phyloP scores from a whole-genome alignment of 495 filamentous ascomycete genomes.

The Aspergillus taichungensis region DNA sequence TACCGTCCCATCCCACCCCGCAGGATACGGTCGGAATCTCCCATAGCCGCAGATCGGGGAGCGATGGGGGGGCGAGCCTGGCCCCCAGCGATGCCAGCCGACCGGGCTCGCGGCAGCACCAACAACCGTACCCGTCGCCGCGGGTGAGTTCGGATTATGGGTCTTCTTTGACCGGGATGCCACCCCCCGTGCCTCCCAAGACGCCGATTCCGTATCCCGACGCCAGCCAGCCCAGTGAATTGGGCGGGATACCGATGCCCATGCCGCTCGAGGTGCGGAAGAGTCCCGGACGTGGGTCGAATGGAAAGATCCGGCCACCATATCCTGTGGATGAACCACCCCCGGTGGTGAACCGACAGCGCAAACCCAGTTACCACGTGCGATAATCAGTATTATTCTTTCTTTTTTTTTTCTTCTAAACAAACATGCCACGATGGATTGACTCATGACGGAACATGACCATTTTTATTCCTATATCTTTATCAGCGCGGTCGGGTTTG shows the following conservation, averaged over 20 bases:
- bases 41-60: constrained; percentile 29
- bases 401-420: background rate
- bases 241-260: constrained; percentile 27
- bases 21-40: constrained; percentile 20
- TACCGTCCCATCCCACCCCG: constrained; percentile 26
- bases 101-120: constrained; percentile 18
- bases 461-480: constrained; percentile 8
- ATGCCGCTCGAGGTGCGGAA: constrained; percentile 19
- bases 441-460: background rate
- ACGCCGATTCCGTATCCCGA: constrained; percentile 59
- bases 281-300: constrained; percentile 7
- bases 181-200: constrained; percentile 79
- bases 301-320: constrained; percentile 43
- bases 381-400: constrained; percentile 29
- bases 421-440: too few species aligned
- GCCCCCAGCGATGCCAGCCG: constrained; percentile 29
- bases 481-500: background rate
- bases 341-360: constrained; percentile 70
- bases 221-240: constrained; percentile 13
- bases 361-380: constrained; percentile 70
- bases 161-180: too few species aligned
- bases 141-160: constrained; percentile 39
- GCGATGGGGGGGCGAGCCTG: constrained; percentile 25
- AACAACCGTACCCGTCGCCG: constrained; percentile 34
- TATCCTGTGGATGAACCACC: constrained; percentile 83